Evolutionary conservation across 192 early-diverging fungal genomes (phyloP).

Genomic region (Umbelopsis vinacea): DNA sequence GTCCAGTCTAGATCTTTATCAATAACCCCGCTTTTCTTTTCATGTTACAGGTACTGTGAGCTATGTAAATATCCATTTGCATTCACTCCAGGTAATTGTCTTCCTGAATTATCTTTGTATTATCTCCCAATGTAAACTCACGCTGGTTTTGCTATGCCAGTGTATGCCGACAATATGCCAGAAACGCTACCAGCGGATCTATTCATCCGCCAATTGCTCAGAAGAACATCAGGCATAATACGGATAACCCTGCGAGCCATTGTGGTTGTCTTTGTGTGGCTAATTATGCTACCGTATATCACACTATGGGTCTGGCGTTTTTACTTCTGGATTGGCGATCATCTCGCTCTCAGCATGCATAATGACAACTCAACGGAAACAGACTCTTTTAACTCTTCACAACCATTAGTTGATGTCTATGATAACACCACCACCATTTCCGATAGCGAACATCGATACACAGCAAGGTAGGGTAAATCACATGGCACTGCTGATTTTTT

Average conservation of each 20-base stretch:
- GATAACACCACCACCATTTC: neutral
- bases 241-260: conserved; percentile 55
- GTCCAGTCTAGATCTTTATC: neutral
- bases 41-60: conserved; percentile 75
- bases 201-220: conserved; percentile 58
- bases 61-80: conserved; percentile 86
- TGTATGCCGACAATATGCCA: conserved; percentile 80
- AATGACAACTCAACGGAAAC: neutral
- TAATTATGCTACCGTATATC: conserved; percentile 81
- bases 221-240: conserved; percentile 45
- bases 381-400: neutral
- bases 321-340: conserved; percentile 77
- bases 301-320: conserved; percentile 87
- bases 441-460: neutral
- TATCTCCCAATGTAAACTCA: neutral
- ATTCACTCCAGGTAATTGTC: conserved; percentile 70
- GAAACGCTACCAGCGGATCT: conserved; percentile 64
- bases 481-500: neutral
- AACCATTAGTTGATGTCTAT: neutral
- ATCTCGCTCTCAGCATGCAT: conserved; percentile 42
- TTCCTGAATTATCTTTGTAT: neutral
- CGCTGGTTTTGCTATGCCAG: conserved; percentile 10
- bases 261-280: conserved; percentile 76
- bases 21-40: neutral
- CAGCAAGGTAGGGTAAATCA: conserved; percentile 6